These are phyloP conservation scores for Phenoliferia sp. DNA, from an alignment of 1,284 basidiomycete genomes.

Conservation along the genomic window DNA sequence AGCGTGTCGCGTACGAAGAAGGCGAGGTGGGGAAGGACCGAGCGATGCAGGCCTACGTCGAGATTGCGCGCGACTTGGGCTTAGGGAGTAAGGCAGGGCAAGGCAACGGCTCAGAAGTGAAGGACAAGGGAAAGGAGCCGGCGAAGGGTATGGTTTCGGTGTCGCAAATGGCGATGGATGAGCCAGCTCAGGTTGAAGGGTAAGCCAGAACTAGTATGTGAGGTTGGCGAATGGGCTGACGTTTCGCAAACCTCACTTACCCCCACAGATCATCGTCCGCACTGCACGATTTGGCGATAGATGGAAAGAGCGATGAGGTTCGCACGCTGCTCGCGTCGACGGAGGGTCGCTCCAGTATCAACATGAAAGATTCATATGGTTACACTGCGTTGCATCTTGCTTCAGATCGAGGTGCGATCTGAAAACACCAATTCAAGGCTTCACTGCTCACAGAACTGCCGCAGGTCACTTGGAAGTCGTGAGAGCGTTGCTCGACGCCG, in stretches of 20 bases:
- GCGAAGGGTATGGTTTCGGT: conserved; percentile 71
- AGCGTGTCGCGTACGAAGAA: conserved; percentile 35
- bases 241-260: neutral
- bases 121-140: conserved; percentile 63
- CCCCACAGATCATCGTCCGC: conserved; percentile 13
- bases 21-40: neutral
- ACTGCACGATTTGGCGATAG: conserved; percentile 62
- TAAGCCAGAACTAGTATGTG: conserved; percentile 20
- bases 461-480: conserved; percentile 54
- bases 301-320: conserved; percentile 53
- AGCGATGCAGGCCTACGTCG: conserved; percentile 36
- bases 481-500: conserved; percentile 56
- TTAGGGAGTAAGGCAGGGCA: conserved; percentile 40
- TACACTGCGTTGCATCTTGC: conserved; percentile 81
- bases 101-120: conserved; percentile 61
- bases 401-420: conserved; percentile 58
- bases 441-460: no score
- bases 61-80: conserved; percentile 10
- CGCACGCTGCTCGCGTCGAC: conserved; percentile 49
- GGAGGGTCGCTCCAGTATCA: conserved; percentile 46
- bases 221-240: no score
- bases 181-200: conserved; percentile 49
- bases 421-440: no score
- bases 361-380: conserved; percentile 56
- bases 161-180: conserved; percentile 71